phyloP scores from a whole-genome alignment of 176 grass and related monocot species.

The Cenchrus purpureus region DNA sequence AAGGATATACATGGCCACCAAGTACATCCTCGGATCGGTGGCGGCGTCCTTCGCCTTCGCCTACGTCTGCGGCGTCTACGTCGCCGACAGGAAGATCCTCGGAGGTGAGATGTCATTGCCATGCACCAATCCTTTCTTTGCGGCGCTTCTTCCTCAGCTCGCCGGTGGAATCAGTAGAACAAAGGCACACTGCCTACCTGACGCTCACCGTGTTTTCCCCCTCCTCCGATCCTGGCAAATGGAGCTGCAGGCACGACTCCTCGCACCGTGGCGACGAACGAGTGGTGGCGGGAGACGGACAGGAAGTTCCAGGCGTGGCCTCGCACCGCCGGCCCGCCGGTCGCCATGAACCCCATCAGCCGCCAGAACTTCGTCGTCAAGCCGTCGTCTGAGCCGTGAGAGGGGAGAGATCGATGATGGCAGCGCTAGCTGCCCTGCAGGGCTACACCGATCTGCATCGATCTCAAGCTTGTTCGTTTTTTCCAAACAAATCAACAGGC shows the following conservation, averaged over 20 bases:
- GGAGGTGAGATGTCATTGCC: conserved; percentile 15
- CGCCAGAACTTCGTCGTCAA: conserved; percentile 63
- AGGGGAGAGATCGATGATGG: neutral
- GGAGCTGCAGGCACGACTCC: conserved; percentile 7
- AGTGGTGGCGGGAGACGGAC: conserved; percentile 62
- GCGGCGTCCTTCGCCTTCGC: conserved; percentile 26
- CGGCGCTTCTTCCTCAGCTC: neutral
- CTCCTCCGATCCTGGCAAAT: too few relatives aligned
- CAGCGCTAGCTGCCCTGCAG: neutral
- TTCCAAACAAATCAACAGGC: neutral
- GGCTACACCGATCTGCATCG: neutral
- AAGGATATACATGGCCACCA: neutral
- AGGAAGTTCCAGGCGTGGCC: conserved; percentile 70
- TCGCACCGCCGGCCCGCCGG: conserved; percentile 61
- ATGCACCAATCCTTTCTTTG: neutral
- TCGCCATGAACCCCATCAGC: conserved; percentile 70
- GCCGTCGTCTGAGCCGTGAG: conserved; percentile 4
- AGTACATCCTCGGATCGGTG: conserved; percentile 32
- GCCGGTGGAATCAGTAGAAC: neutral
- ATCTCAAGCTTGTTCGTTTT: too few relatives aligned
- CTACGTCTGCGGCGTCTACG: conserved; percentile 18
- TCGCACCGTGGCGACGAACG: conserved; percentile 46
- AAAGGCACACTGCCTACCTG: too few relatives aligned
- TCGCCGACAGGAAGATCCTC: conserved; percentile 24
- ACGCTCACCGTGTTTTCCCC: too few relatives aligned